Evolutionary conservation across 352 stramenopile genomes (phyloP), one percentile per base, ranked within the genome.

Genomic region (Globisporangium carolinianum): DNA sequence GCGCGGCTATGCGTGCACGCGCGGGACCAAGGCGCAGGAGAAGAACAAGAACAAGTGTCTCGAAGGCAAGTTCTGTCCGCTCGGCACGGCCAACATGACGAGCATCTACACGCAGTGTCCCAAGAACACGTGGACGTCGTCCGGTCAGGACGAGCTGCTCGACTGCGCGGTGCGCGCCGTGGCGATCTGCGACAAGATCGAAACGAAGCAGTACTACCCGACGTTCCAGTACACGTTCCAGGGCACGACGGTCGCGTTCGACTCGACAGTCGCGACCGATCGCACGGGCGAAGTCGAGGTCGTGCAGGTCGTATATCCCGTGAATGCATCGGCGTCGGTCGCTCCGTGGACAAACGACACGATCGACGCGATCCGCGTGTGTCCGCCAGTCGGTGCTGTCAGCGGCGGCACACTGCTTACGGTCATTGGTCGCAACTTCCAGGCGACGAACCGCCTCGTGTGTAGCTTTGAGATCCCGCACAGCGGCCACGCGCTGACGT

Each of bases 401-500:
- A 63, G 35, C 38, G 79, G 83, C 41, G 79, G 75, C 15, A 60
- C 79, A 11, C 47, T 89, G 4, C 39, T 98, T 12, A 98, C 88
- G 43, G 76, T 99, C 6, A 95, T 99, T 43, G 96, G 96, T 2
- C 78, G 93, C 17, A 98, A 99, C 71, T 99, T 98, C 62, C 65
- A 77, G 6, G 75, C 97, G 43, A 91, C 80, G 4, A 71, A 67
- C 14, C 69, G 77, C n/a, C 73, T 98, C 0, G 87, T 87, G 24
- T 98, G 95, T 58, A 79, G 89, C 48, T 97, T 86, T 55, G 71
- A 83, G 45, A 42, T 83, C 8, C 60, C 48, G 3, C 51, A 47
- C 12, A 57, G 41, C 57, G 69, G 57, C 8, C 55, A 71, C 36
- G 17, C 65, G 11, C 49, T 85, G 24, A 71, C 41, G 36, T 60